A percentile compares a stretch with the other conserved stretches of the same genome.
Conservation (phyloP, 2,329 filamentous ascomycete species). For the Colletotrichum spinosum region DNA sequence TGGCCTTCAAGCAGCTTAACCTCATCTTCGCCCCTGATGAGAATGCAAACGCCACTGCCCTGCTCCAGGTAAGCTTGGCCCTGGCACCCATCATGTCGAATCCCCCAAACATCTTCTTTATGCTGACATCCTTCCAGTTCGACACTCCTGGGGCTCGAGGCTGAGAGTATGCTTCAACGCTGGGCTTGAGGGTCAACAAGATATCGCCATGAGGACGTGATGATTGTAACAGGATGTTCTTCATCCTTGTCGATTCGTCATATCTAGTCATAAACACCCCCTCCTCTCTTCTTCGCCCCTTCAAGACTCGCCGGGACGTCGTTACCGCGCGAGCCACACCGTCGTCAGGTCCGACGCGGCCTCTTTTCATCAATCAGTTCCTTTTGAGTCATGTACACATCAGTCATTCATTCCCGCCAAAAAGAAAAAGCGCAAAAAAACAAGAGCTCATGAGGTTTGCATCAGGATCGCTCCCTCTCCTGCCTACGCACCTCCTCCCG, state of each 20-base stretch:
- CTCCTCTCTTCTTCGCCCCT: not conserved
- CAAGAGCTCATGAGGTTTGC: no score
- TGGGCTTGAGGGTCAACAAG: no score
- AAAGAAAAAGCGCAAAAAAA: not conserved
- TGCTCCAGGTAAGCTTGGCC: conserved; percentile 46
- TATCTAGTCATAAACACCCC: conserved; percentile 26
- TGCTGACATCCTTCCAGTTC: conserved; percentile 41
- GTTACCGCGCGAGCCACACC: conserved; percentile 23
- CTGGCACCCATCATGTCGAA: no score
- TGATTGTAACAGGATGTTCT: not conserved
- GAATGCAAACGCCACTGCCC: conserved; percentile 52
- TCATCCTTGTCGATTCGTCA: conserved; percentile 20
- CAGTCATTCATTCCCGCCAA: conserved; percentile 1
- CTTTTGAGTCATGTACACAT: conserved; percentile 15
- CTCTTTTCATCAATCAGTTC: conserved; percentile 8
- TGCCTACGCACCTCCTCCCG: conserved; percentile 51
- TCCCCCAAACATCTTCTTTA: not conserved
- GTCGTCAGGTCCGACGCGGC: conserved; percentile 3
- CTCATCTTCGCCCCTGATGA: conserved; percentile 62
- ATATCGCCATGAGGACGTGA: no score
- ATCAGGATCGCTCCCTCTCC: conserved; percentile 39
- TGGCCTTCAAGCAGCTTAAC: conserved; percentile 54
- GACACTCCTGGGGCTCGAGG: conserved; percentile 40
- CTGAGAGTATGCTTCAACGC: no score
- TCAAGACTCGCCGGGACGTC: conserved; percentile 23